Conservation (phyloP, 495 filamentous ascomycete genomes). For the Achaetomiella virescens region DNA sequence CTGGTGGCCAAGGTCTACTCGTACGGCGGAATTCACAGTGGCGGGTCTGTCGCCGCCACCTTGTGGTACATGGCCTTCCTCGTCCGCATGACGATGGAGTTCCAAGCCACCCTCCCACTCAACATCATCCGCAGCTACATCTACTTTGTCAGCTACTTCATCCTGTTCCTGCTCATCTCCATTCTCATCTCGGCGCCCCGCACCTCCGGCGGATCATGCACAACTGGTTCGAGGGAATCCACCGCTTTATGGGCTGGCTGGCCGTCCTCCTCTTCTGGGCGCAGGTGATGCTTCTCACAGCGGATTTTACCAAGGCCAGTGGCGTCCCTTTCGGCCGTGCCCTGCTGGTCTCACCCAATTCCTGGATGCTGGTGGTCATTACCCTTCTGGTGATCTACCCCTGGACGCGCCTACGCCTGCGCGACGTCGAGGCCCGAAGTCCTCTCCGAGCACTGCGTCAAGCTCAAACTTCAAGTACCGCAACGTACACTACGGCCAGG, state of each 20-base stretch:
- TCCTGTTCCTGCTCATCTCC: slow-evolving; percentile 36
- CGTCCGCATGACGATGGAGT: slow-evolving; percentile 32
- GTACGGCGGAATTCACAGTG: slow-evolving; percentile 71
- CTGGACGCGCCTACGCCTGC: slow-evolving; percentile 60
- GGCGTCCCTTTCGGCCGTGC: slow-evolving; percentile 23
- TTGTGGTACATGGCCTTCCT: slow-evolving; percentile 60
- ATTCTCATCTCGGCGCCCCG: slow-evolving; percentile 46
- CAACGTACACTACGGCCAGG: slow-evolving; percentile 49
- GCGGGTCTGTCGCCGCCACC: slow-evolving; percentile 59
- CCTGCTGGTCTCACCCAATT: slow-evolving; percentile 51
- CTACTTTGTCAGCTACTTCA: slow-evolving; percentile 38
- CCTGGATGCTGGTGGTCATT: slow-evolving; percentile 61
- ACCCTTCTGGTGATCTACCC: slow-evolving; percentile 58
- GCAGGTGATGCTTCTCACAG: slow-evolving; percentile 30
- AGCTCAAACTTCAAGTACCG: slow-evolving; percentile 63
- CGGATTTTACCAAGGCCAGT: slow-evolving; percentile 13
- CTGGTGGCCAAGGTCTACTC: slow-evolving; percentile 69
- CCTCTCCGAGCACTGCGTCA: slow-evolving; percentile 62
- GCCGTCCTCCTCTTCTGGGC: slow-evolving; percentile 56
- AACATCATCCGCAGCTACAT: slow-evolving; percentile 44
- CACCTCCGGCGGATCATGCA: slow-evolving; percentile 48
- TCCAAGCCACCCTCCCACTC: slow-evolving; percentile 33
- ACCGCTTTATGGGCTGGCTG: slow-evolving; percentile 62
- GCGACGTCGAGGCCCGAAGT: slow-evolving; percentile 54
- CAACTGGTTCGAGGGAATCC: slow-evolving; percentile 61